These are phyloP conservation scores for Heracleum sosnowskyi DNA, from an alignment of 129 eudicot species.

Conservation along the genomic window DNA sequence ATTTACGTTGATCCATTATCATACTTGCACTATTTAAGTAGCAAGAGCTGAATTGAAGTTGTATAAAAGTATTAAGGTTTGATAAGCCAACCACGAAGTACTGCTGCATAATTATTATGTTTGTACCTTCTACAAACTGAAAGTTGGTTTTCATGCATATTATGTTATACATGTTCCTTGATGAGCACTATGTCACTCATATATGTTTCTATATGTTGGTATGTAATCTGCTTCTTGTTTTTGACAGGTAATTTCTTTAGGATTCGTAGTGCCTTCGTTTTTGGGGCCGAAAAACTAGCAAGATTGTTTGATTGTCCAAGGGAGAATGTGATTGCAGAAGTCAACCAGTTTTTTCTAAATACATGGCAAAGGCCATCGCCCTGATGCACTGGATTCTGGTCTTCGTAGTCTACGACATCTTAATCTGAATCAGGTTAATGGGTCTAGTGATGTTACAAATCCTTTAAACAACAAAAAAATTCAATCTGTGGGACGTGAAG, in stretches of 20 bases:
- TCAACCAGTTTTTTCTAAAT: slow-evolving; percentile 31
- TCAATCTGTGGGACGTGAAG: slow-evolving; percentile 1
- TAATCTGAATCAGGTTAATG: not conserved
- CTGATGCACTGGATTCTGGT: slow-evolving; percentile 23
- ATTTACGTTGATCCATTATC: not conserved
- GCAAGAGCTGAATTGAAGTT: not conserved
- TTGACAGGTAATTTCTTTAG: slow-evolving; percentile 41
- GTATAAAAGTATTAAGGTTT: too few species aligned
- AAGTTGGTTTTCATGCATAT: not conserved
- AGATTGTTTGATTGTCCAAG: slow-evolving; percentile 30
- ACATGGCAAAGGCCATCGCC: slow-evolving; percentile 32
- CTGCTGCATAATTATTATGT: not conserved
- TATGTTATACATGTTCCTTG: not conserved
- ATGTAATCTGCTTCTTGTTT: not conserved
- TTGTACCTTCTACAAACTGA: not conserved
- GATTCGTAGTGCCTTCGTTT: slow-evolving; percentile 43
- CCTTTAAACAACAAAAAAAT: slow-evolving; percentile 9
- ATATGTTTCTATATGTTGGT: not conserved
- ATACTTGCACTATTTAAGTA: not conserved
- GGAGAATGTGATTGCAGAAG: slow-evolving; percentile 26
- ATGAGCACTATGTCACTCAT: not conserved
- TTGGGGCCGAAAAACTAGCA: slow-evolving; percentile 38
- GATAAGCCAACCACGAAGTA: not conserved
- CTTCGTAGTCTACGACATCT: not conserved
- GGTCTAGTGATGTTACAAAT: not conserved